Conservation (phyloP, 768 basidiomycete genomes). For the Amanita rubescens region DNA sequence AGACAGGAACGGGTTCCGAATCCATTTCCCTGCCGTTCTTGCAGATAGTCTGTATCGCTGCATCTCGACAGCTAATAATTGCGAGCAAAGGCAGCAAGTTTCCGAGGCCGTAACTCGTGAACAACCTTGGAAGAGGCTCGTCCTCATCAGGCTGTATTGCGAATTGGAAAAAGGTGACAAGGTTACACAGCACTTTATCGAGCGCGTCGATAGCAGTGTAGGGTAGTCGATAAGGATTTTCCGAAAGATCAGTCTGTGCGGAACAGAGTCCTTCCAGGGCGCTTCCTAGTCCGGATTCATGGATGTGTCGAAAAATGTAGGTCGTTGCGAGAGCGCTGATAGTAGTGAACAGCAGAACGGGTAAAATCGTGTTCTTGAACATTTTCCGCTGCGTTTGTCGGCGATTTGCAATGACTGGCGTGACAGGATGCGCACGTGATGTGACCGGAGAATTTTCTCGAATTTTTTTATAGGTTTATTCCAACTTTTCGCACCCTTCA, state of each 20-base stretch:
- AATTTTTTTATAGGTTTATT: not conserved
- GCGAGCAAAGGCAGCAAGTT: slow-evolving; percentile 29
- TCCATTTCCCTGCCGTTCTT: not conserved
- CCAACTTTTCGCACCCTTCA: not conserved
- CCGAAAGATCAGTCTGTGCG: slow-evolving; percentile 7
- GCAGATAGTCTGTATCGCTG: slow-evolving; percentile 22
- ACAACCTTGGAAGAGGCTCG: slow-evolving; percentile 18
- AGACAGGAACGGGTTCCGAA: slow-evolving; percentile 26
- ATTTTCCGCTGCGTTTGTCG: not conserved
- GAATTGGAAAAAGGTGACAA: slow-evolving; percentile 43
- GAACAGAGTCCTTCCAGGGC: slow-evolving; percentile 28
- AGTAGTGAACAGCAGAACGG: slow-evolving; percentile 31
- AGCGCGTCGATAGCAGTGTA: slow-evolving; percentile 30
- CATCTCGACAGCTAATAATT: slow-evolving; percentile 37
- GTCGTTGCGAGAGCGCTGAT: slow-evolving; percentile 28
- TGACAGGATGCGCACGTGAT: not conserved
- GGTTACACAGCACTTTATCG: slow-evolving; percentile 34
- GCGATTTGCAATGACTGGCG: not conserved
- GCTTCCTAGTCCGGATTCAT: slow-evolving; percentile 20
- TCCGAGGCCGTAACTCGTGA: slow-evolving; percentile 31
- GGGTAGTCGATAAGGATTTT: slow-evolving; percentile 25
- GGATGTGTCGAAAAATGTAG: slow-evolving; percentile 28
- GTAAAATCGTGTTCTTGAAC: slow-evolving; percentile 13
- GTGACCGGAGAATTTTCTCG: slow-evolving; percentile 2
- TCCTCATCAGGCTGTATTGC: slow-evolving; percentile 23